phyloP scores from a whole-genome alignment of 2,329 filamentous ascomycete species.

The Claviceps humidiphila region DNA sequence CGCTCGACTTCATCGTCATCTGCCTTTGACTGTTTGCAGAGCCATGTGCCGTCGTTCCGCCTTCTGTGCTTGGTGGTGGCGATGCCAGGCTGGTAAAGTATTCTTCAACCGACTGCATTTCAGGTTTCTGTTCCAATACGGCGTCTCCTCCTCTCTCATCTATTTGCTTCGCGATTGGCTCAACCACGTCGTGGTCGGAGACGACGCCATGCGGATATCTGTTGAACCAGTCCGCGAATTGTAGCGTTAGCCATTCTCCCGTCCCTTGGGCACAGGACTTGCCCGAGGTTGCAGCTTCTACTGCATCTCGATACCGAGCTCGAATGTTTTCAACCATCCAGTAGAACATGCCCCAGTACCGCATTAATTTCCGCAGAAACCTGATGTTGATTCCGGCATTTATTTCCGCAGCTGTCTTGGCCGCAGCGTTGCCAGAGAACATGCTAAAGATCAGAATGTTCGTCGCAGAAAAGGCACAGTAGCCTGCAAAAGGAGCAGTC shows the following conservation, averaged over 20 bases:
- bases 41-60: conserved; percentile 13
- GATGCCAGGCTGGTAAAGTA: conserved; percentile 76
- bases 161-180: conserved; percentile 52
- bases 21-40: conserved; percentile 22
- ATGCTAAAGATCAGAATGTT: conserved; percentile 91
- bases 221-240: conserved; percentile 97
- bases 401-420: conserved; percentile 67
- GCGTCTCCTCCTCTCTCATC: conserved; percentile 76
- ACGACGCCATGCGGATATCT: conserved; percentile 78
- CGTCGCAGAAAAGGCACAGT: conserved; percentile 84
- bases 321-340: conserved; percentile 91
- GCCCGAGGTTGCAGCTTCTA: conserved; percentile 65
- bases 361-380: conserved; percentile 89
- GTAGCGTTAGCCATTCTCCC: conserved; percentile 56
- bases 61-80: conserved; percentile 39
- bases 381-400: conserved; percentile 80
- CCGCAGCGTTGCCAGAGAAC: conserved; percentile 66
- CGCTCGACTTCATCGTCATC: conserved; percentile 22
- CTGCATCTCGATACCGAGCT: conserved; percentile 72
- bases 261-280: conserved; percentile 34
- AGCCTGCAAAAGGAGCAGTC: conserved; percentile 84
- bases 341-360: conserved; percentile 97
- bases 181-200: conserved; percentile 69
- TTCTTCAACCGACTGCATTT: conserved; percentile 87
- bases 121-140: conserved; percentile 75